Evolutionary conservation across 495 filamentous ascomycete species (phyloP), one percentile per base, ranked within the genome.

Genomic region (Xylaria telfairii): DNA sequence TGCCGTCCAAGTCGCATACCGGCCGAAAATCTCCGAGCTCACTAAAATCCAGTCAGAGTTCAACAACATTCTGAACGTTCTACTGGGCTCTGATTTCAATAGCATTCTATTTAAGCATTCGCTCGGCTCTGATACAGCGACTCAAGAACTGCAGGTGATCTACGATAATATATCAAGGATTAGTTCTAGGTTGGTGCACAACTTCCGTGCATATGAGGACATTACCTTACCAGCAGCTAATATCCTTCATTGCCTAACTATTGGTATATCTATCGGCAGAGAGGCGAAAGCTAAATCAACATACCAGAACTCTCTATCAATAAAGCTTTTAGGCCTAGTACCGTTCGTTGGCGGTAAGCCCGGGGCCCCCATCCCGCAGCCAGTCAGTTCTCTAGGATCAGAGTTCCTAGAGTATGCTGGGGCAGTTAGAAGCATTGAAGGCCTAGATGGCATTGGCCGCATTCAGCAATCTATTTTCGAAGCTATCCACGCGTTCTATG

Each of bases 161-260:
- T 87, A 90, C 72, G 87, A 86, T 49, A 97, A 97, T 74, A 83
- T 97, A 17, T 83, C 81, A 8, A 88, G 91, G 67, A 85, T 97
- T 12, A 87, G 90, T 46, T 77, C 78, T 26, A 87, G 95, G 47
- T 83, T 99, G 32, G 85, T 82, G 2, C 81, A 86, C 2, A 83
- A 89, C 26, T 95, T 92, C 76, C 86, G 88, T 51, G 89, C 87
- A 41, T 98, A 97, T 73, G 91, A 92, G 66, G 96, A 99, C 78
- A 85, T 98, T 60, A 91, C 91, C 0, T 84, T 85, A 59, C 95
- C 95, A 3, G 82, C 93, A 49, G 84, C 95, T 69, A 92, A 91
- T 56, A 94, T 98, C 73, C 85, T 98, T 10, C 89, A 92, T 65
- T 91, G 93, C 66, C 83, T 99, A 13, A 91, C 92, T 71, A 77